Evolutionary conservation across 2,329 filamentous ascomycete species (phyloP), one percentile per base, ranked within the genome.

Genomic region (Neobulgaria alba): DNA sequence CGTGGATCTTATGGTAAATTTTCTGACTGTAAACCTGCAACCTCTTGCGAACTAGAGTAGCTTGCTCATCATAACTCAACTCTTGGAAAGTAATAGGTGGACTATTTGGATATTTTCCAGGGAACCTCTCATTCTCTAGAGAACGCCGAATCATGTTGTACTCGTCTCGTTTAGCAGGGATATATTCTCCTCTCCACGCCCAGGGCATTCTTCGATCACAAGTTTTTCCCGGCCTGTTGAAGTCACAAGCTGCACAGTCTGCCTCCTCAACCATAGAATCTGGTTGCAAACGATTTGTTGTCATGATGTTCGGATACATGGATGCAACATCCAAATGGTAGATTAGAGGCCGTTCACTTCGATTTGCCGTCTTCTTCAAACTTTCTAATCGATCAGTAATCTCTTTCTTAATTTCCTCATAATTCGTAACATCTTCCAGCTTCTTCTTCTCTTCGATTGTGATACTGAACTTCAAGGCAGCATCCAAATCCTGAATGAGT

Each of bases 301-400:
- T 98, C 93, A 98, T 98, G 61, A 98, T 98, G 63, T 98, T 98
- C 8, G 92, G 92, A 61, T 98, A 98, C 92, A 98, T 98, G 45
- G 92, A 95, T 14, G 92, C 92, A 43, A 98, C 93, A 59, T 98
- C 92, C 66, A 98, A 70, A 71, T 98, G 92, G 65, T 98, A 98
- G 50, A 98, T 98, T 21, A 93, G 75, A 3, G 92, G 92, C 32
- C 79, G 71, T 61, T 98, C 92, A 52, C 71, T 79, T 48, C 92
- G 75, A 55, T 93, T 88, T 0, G 92, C 90, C 0, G 82, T 92
- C 38, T 80, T 72, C 61, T 85, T 93, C 38, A 98, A 69, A 47
- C 79, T 72, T 38, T 73, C 67, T 23, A 98, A 66, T 46, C 75
- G 77, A 19, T 79, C 75, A 3, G 71, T 67, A 51, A 98, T 96